These are phyloP conservation scores for Leccinum fallax DNA, from an alignment of 1,284 basidiomycete genomes.

Conservation along the genomic window DNA sequence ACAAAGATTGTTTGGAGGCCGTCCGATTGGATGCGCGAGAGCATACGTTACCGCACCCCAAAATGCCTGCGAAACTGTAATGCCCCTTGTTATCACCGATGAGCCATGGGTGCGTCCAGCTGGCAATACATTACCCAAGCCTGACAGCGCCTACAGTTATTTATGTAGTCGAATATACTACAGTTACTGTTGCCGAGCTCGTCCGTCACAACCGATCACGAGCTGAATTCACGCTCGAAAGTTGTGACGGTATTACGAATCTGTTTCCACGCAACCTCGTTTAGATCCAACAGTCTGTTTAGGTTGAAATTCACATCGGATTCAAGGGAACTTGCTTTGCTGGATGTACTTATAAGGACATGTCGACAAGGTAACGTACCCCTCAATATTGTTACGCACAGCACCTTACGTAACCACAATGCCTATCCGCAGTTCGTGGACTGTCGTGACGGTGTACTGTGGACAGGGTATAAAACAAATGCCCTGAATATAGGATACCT, in stretches of 20 bases:
- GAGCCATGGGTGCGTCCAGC: slow-evolving; percentile 10
- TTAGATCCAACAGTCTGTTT: not conserved
- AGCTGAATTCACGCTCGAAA: slow-evolving; percentile 6
- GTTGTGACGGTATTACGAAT: not conserved
- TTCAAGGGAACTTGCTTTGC: slow-evolving; percentile 11
- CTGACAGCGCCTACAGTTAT: not conserved
- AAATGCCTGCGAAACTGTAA: slow-evolving; percentile 40
- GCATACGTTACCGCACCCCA: slow-evolving; percentile 9
- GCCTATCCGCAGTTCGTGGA: not conserved
- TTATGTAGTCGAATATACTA: not conserved
- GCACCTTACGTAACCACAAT: slow-evolving; percentile 21
- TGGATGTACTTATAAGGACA: not conserved
- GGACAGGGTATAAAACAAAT: slow-evolving; percentile 16
- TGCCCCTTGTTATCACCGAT: slow-evolving; percentile 1
- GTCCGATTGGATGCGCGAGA: slow-evolving; percentile 39
- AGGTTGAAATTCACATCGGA: slow-evolving; percentile 6
- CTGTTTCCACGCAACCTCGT: slow-evolving; percentile 23
- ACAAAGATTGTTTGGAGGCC: slow-evolving; percentile 46
- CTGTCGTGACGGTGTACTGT: too few relatives aligned
- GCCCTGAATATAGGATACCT: slow-evolving; percentile 14
- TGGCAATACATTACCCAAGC: not conserved
- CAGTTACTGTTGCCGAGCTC: not conserved
- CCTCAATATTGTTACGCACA: slow-evolving; percentile 1
- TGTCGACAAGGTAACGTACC: slow-evolving; percentile 30
- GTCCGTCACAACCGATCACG: slow-evolving; percentile 14